phyloP scores from a whole-genome alignment of 768 basidiomycete genomes.

The Mrakia frigida region DNA sequence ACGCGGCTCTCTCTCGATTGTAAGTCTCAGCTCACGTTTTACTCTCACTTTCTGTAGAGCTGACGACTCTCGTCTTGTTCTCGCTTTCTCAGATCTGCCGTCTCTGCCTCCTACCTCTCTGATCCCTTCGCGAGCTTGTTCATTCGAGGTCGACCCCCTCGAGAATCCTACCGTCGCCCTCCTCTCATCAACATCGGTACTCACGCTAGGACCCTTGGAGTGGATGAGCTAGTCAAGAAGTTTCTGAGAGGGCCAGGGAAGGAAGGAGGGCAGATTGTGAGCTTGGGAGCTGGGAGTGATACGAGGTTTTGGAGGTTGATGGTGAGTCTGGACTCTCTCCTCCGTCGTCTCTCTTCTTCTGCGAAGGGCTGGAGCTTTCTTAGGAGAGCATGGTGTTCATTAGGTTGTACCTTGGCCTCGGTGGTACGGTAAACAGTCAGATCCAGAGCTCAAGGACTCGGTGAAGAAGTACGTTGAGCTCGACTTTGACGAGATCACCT shows the following conservation, averaged over 20 bases:
- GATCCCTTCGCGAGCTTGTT: slow-evolving; percentile 70
- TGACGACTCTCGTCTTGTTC: neutral
- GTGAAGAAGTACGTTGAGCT: slow-evolving; percentile 72
- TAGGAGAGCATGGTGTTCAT: neutral
- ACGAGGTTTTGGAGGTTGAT: slow-evolving; percentile 87
- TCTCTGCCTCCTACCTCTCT: slow-evolving; percentile 60
- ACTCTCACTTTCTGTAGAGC: neutral
- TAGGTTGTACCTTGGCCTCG: slow-evolving; percentile 35
- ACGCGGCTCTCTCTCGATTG: slow-evolving; percentile 44
- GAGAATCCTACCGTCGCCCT: slow-evolving; percentile 57
- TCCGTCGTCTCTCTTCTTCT: neutral
- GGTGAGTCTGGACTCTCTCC: slow-evolving; percentile 52
- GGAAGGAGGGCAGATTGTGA: slow-evolving; percentile 76
- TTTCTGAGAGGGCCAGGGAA: slow-evolving; percentile 52
- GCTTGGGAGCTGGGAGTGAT: slow-evolving; percentile 91
- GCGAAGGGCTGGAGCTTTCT: neutral
- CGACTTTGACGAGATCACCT: slow-evolving; percentile 82
- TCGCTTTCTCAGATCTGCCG: neutral
- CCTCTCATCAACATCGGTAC: slow-evolving; percentile 96
- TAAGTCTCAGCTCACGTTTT: slow-evolving; percentile 31
- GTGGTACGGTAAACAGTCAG: slow-evolving; percentile 50
- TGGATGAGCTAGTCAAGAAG: slow-evolving; percentile 67
- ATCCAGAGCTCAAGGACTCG: slow-evolving; percentile 49
- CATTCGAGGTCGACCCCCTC: slow-evolving; percentile 58
- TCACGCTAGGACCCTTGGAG: slow-evolving; percentile 70